These are phyloP conservation scores for Kwoniella mangroviensis DNA, from an alignment of 768 basidiomycete genomes.

Conservation along the genomic window DNA sequence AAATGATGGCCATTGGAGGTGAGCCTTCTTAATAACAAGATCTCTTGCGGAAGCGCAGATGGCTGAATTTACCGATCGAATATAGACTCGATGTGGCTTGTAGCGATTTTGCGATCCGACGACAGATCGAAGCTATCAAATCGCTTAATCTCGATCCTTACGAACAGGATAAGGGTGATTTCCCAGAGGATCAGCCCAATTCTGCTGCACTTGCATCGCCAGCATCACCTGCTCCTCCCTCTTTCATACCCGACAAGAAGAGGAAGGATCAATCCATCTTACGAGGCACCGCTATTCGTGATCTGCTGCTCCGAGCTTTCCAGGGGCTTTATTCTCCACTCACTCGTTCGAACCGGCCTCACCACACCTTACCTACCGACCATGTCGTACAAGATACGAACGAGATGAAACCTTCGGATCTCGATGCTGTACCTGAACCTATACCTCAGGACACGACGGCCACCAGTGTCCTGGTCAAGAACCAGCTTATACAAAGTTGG, in stretches of 20 bases:
- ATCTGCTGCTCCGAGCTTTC: conserved; percentile 70
- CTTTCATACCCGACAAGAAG: not conserved
- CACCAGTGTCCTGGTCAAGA: conserved; percentile 68
- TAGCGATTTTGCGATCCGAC: conserved; percentile 68
- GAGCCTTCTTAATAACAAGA: conserved; percentile 5
- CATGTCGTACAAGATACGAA: conserved; percentile 40
- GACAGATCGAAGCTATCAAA: conserved; percentile 72
- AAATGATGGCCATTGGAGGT: conserved; percentile 44
- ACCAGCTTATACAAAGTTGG: conserved; percentile 83
- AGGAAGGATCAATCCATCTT: conserved; percentile 59
- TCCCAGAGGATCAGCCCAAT: not conserved
- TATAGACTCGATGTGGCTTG: conserved; percentile 69
- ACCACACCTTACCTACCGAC: not conserved
- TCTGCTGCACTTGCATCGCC: not conserved
- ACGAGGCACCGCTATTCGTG: conserved; percentile 73
- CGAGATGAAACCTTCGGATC: conserved; percentile 37
- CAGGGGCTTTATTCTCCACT: conserved; percentile 38
- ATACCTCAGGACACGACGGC: conserved; percentile 49
- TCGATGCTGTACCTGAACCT: conserved; percentile 57
- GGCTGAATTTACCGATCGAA: not conserved
- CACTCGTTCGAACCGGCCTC: conserved; percentile 1
- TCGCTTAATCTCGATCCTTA: conserved; percentile 66
- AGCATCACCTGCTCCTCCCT: not conserved
- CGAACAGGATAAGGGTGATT: conserved; percentile 38
- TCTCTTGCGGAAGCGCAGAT: not conserved